phyloP scores from a whole-genome alignment of 257 asterid species.

The Avicennia marina region DNA sequence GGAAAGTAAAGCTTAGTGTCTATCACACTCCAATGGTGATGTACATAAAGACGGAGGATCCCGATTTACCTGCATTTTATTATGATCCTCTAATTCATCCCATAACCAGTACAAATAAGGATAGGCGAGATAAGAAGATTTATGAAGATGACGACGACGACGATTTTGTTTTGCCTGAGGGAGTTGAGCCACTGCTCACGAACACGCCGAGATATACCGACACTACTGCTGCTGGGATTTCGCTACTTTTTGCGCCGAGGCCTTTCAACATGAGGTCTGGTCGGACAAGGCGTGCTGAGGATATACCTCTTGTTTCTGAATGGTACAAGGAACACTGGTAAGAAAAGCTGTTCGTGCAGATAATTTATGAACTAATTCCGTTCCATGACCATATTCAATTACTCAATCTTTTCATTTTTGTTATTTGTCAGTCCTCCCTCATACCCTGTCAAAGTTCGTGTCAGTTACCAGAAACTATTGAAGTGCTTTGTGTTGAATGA shows the following conservation, averaged over 20 bases:
- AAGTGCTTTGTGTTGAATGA: conserved; percentile 95
- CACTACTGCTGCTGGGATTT: conserved; percentile 97
- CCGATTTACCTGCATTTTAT: conserved; percentile 95
- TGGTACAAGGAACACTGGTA: conserved; percentile 99
- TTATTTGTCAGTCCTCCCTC: conserved; percentile 81
- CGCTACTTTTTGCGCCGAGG: conserved; percentile 94
- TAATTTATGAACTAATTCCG: not conserved
- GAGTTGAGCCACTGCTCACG: conserved; percentile 70
- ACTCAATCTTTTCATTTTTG: conserved; percentile 4
- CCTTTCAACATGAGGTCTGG: conserved; percentile 99
- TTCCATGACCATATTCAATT: not conserved
- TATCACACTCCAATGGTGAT: conserved; percentile 96
- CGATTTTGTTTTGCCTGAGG: conserved; percentile 81
- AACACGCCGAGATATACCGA: conserved; percentile 77
- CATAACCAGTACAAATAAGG: conserved; percentile 73
- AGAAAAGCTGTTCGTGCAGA: conserved; percentile 15
- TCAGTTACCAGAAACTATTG: conserved; percentile 92
- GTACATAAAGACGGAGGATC: conserved; percentile 99
- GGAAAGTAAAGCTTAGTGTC: conserved; percentile 86
- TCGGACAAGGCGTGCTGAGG: conserved; percentile 97
- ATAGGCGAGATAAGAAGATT: conserved; percentile 63
- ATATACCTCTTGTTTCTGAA: conserved; percentile 97
- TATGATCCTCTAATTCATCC: conserved; percentile 96
- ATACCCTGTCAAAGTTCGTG: conserved; percentile 96
- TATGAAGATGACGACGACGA: conserved; percentile 86